Base-by-base conservation (phyloP, 2,329 filamentous ascomycete species). In the Xylaria sp. region DNA sequence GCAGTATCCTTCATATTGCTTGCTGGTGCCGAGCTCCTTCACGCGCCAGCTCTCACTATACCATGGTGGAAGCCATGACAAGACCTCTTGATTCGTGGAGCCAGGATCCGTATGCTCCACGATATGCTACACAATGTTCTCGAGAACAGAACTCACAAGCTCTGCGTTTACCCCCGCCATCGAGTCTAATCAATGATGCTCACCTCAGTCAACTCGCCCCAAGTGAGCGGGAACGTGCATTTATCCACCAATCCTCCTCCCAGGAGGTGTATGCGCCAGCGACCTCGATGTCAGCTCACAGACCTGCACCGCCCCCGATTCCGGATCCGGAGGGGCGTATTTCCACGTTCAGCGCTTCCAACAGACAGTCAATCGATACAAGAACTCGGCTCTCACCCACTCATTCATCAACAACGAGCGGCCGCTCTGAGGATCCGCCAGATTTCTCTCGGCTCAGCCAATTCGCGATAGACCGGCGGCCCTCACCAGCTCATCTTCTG, bases 41-140 rank as follows among this genome's bases (percentile, higher is more conserved):
- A 62, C 64, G 64, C 65, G 61, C 63, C 61, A 49, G 63, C 55
- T 64, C 62, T 62, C 55, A 60, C 64, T 63, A 67, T 71, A 71
- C 66, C 67, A 73, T 73, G 71, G 68, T 73, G 69, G 68, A 71
- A 60, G 66, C 68, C 59, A 73, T 73, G 71, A 68, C 71, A 57
- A 70, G 70, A 62, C 69, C 67, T 66, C 63, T 68, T 48, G 67
- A 72, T 63, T 68, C 70, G 46, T 73, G 71, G 70, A 66, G 64
- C 44, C 68, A 69, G 23, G 68, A 69, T 56, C 65, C 65, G 64
- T 72, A 70, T 60, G 65, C 66, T 67, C 70, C 70, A 60, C 67
- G 70, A 62, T 66, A 65, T 58, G 40, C 65, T 41, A 64, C 67
- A 23, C 69, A 68, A 55, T 72, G 70, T 59, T 52, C 64, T 31